Evolutionary conservation across 345 rosid species (phyloP).

Genomic region (Capsella bursapastoris): DNA sequence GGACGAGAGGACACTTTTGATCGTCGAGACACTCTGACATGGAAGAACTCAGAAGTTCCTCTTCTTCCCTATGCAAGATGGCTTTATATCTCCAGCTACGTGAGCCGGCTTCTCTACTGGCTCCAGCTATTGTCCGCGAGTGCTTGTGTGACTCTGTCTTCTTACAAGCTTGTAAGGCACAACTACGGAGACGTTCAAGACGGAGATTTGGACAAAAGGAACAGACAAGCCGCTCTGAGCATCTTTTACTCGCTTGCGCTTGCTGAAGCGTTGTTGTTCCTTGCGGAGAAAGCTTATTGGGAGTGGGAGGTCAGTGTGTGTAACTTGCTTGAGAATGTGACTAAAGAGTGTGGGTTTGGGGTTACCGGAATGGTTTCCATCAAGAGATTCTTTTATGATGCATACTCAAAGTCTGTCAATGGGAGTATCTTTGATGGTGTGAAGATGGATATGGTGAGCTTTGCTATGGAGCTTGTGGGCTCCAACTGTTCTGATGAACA

Average conservation of each 20-base stretch:
- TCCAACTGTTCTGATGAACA: constrained; percentile 85
- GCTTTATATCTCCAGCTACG: constrained; percentile 67
- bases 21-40: constrained; percentile 48
- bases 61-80: constrained; percentile 73
- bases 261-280: constrained; percentile 82
- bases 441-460: constrained; percentile 85
- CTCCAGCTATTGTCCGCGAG: constrained; percentile 84
- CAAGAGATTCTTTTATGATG: constrained; percentile 82
- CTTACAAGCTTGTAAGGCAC: constrained; percentile 70
- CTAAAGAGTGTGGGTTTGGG: constrained; percentile 69
- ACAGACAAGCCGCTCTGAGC: constrained; percentile 62
- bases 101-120: constrained; percentile 83
- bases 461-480: constrained; percentile 70
- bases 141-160: constrained; percentile 72
- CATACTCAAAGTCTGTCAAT: constrained; percentile 78
- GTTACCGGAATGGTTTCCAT: constrained; percentile 67
- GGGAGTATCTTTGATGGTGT: constrained; percentile 90
- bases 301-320: constrained; percentile 64
- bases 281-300: constrained; percentile 89
- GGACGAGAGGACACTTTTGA: constrained; percentile 29
- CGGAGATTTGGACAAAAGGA: constrained; percentile 75
- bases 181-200: constrained; percentile 73
- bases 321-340: constrained; percentile 72
- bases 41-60: constrained; percentile 80
- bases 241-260: constrained; percentile 84